Conservation (phyloP, 106 monocot genomes). For the Gastrodia elata region DNA sequence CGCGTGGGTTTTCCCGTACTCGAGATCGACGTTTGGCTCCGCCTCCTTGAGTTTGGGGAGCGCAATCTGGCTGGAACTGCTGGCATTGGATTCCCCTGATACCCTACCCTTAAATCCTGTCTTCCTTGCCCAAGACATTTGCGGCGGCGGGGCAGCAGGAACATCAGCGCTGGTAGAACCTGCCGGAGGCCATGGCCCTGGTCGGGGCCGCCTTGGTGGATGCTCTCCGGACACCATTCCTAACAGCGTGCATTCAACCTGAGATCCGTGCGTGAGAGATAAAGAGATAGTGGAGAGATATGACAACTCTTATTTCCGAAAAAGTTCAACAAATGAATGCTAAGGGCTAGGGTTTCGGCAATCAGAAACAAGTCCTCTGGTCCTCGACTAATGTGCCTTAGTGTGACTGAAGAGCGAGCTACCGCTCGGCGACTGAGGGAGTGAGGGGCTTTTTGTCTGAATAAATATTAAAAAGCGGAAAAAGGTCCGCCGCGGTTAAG, state of each 20-base stretch:
- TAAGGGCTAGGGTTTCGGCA: conserved; percentile 1
- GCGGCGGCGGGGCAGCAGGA: conserved; percentile 7
- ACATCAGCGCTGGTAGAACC: neutral
- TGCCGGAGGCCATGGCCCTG: conserved; percentile 58
- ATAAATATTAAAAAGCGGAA: no score
- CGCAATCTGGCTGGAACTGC: conserved; percentile 50
- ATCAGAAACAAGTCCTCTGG: neutral
- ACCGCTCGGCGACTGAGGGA: no score
- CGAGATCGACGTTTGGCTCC: conserved; percentile 42
- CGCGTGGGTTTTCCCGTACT: conserved; percentile 31
- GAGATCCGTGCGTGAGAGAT: neutral
- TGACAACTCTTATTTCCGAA: neutral
- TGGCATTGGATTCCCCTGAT: conserved; percentile 47
- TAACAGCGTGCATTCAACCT: neutral
- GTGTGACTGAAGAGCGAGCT: no score
- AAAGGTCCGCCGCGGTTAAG: no score
- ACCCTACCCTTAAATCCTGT: conserved; percentile 54
- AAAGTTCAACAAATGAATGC: no score
- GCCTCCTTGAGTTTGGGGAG: conserved; percentile 20
- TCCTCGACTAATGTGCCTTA: no score
- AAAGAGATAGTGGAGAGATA: neutral
- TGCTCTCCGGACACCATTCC: conserved; percentile 14
- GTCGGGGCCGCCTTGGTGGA: conserved; percentile 35
- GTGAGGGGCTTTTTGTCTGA: no score
- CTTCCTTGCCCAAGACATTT: conserved; percentile 80